Conservation (phyloP, 305 asterid genomes). For the Rubia tinctorum region DNA sequence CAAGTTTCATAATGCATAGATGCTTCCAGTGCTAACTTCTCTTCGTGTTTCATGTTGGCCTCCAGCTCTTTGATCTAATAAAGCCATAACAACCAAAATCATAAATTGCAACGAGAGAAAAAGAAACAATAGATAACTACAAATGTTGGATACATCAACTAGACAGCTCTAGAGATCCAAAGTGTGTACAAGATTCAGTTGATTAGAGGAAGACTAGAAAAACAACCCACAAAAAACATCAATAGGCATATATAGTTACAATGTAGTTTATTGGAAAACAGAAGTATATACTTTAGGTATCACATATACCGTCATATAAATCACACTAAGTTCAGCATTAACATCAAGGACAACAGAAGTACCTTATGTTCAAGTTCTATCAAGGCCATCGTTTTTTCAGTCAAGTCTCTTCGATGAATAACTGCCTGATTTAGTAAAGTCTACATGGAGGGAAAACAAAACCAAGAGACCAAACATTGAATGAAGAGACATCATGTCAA, state of each 20-base stretch:
- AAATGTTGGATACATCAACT: not conserved
- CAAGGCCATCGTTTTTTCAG: slow-evolving; percentile 59
- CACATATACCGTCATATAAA: too few relatives aligned
- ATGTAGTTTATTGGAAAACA: too few relatives aligned
- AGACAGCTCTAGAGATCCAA: not conserved
- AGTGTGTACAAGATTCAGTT: not conserved
- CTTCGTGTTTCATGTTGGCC: slow-evolving; percentile 63
- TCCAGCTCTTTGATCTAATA: slow-evolving; percentile 87
- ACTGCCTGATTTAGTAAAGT: slow-evolving; percentile 70
- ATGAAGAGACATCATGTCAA: slow-evolving; percentile 12
- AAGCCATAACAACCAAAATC: not conserved
- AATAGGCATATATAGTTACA: not conserved
- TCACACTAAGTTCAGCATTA: not conserved
- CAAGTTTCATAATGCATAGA: slow-evolving; percentile 45
- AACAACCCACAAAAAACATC: not conserved
- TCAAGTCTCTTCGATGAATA: slow-evolving; percentile 59
- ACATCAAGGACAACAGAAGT: slow-evolving; percentile 21
- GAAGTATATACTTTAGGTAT: too few relatives aligned
- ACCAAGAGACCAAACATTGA: slow-evolving; percentile 21
- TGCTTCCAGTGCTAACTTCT: slow-evolving; percentile 70
- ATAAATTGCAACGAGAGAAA: not conserved
- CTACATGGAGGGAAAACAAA: slow-evolving; percentile 29
- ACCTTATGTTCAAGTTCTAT: slow-evolving; percentile 85
- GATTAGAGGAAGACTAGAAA: slow-evolving; percentile 5
- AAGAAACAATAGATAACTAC: not conserved